Evolutionary conservation across 2,329 filamentous ascomycete genomes (phyloP).

Genomic region (Amylocarpus encephaloides): DNA sequence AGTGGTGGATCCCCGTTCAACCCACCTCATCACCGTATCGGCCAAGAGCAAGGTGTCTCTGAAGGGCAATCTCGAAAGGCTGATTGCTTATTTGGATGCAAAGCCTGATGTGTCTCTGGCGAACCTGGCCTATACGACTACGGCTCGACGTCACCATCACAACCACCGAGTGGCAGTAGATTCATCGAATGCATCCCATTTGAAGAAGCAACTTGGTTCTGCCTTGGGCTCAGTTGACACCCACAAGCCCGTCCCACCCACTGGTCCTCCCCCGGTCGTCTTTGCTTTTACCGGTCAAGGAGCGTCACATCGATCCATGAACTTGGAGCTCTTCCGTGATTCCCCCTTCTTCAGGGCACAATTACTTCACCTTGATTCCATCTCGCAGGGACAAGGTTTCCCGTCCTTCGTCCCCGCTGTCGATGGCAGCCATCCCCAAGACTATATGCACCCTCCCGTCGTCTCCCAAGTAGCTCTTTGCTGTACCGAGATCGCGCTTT

Average conservation of each 20-base stretch:
- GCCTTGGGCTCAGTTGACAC: background rate
- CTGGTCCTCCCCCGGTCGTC: background rate
- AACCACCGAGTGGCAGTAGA: background rate
- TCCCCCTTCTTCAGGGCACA: slow-evolving; percentile 31
- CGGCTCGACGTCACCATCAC: slow-evolving; percentile 32
- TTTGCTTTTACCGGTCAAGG: slow-evolving; percentile 11
- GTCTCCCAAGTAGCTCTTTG: slow-evolving; percentile 44
- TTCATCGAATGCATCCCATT: too few relatives aligned
- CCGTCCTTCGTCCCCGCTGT: slow-evolving; percentile 32
- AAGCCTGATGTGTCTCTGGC: slow-evolving; percentile 2
- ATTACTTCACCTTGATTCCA: background rate
- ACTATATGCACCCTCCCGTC: slow-evolving; percentile 29
- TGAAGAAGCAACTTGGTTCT: background rate
- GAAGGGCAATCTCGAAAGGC: slow-evolving; percentile 4
- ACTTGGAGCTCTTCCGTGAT: slow-evolving; percentile 45
- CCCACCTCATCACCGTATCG: slow-evolving; percentile 38
- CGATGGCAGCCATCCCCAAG: background rate
- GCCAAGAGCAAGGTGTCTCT: slow-evolving; percentile 33
- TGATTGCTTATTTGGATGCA: slow-evolving; percentile 1
- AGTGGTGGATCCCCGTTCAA: slow-evolving; percentile 34
- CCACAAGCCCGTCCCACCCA: background rate
- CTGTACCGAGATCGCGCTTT: slow-evolving; percentile 49
- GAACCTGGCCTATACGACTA: slow-evolving; percentile 14
- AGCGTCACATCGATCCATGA: slow-evolving; percentile 35
- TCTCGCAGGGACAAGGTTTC: slow-evolving; percentile 1